phyloP scores from a whole-genome alignment of 768 basidiomycete genomes.

The Fomitopsis pulvina region DNA sequence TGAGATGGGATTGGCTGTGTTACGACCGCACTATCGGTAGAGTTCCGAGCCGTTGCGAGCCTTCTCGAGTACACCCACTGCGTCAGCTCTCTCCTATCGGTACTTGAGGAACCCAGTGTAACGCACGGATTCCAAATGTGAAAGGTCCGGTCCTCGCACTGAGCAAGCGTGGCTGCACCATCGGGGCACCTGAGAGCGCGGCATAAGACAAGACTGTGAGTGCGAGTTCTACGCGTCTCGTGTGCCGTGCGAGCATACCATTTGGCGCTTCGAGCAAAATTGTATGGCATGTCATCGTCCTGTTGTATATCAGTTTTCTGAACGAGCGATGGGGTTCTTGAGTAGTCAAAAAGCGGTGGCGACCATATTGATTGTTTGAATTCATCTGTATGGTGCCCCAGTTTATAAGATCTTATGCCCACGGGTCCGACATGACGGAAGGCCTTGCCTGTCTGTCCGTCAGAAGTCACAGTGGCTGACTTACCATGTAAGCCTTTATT shows the following conservation, averaged over 20 bases:
- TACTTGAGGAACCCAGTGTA: background rate
- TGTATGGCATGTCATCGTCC: slow-evolving; percentile 25
- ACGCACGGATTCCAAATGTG: slow-evolving; percentile 48
- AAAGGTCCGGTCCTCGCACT: slow-evolving; percentile 66
- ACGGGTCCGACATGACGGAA: no score
- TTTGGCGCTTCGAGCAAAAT: slow-evolving; percentile 50
- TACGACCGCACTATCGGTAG: background rate
- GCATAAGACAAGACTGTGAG: background rate
- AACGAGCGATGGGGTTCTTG: slow-evolving; percentile 9
- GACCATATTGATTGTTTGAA: no score
- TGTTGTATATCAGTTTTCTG: slow-evolving; percentile 10
- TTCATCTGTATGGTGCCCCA: no score
- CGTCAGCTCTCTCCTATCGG: no score
- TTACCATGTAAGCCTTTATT: no score
- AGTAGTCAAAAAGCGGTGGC: slow-evolving; percentile 26
- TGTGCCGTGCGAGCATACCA: slow-evolving; percentile 32
- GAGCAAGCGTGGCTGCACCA: slow-evolving; percentile 58
- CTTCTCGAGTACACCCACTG: no score
- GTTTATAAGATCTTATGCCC: no score
- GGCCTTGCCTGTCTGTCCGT: no score
- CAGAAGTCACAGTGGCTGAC: no score
- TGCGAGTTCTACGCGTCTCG: no score
- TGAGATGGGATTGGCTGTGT: slow-evolving; percentile 16
- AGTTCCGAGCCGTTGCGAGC: background rate
- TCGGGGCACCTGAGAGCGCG: slow-evolving; percentile 57